A percentile compares a stretch with the other conserved stretches of the same genome.
phyloP scores from a whole-genome alignment of 139 green algal genomes.

The Chlamydomonas sphaeroides region DNA sequence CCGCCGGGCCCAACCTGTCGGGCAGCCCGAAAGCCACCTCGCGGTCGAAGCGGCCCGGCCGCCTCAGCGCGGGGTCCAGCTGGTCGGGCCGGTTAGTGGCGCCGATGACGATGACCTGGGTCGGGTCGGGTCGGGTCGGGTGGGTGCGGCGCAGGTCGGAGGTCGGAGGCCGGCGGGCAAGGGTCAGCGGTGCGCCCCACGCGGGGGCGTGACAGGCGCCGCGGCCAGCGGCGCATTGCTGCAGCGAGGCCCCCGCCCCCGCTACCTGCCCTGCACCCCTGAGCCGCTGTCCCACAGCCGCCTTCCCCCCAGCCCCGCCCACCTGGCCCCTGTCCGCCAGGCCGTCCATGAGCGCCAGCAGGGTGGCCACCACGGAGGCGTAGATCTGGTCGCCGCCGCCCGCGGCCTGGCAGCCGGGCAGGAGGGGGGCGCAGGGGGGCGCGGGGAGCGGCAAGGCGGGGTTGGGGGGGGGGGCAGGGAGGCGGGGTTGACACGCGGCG shows the following conservation, averaged over 20 bases:
- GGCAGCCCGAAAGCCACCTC: conserved; percentile 74
- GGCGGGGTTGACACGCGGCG: too few species aligned
- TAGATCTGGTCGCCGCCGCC: conserved; percentile 76
- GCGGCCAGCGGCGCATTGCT: too few species aligned
- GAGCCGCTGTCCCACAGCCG: too few species aligned
- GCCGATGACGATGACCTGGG: conserved; percentile 79
- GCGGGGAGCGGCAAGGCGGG: too few species aligned
- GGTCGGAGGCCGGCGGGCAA: too few species aligned
- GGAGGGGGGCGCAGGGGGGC: too few species aligned
- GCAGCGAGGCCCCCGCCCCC: too few species aligned
- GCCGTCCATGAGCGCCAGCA: conserved; percentile 92
- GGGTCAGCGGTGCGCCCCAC: too few species aligned
- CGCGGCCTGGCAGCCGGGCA: not conserved
- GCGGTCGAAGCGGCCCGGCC: conserved; percentile 80
- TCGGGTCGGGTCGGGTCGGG: not conserved
- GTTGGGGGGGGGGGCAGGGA: not conserved
- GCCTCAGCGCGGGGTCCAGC: conserved; percentile 78
- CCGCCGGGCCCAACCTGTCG: conserved; percentile 27
- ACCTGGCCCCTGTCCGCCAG: conserved; percentile 67
- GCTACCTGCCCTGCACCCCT: too few species aligned
- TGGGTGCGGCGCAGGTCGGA: too few species aligned
- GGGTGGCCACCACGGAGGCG: conserved; percentile 87
- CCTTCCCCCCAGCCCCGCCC: not conserved
- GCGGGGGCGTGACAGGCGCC: too few species aligned
- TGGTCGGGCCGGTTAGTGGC: conserved; percentile 85